Evolutionary conservation across 371 early-diverging fungal genomes (phyloP).

Genomic region (Mucor circinelloides): DNA sequence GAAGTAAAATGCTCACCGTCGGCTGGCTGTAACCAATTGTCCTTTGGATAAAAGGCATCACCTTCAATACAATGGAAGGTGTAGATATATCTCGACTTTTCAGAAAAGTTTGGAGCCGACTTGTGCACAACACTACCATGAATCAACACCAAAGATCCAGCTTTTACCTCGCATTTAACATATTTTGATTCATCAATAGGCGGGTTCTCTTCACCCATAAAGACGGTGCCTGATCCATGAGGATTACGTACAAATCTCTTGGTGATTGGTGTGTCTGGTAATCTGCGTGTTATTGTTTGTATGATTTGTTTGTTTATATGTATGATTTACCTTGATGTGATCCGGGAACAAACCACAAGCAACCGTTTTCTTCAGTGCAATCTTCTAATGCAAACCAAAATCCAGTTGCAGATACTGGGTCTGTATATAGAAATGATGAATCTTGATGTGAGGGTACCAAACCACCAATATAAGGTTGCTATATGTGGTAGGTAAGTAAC

Average conservation of each 20-base stretch:
- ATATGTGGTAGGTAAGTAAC: background rate
- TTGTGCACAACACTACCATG: conserved; percentile 90
- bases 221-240: conserved; percentile 55
- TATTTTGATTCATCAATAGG: conserved; percentile 42
- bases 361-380: conserved; percentile 87
- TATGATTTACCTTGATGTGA: conserved; percentile 74
- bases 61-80: conserved; percentile 95
- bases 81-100: conserved; percentile 84
- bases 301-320: background rate
- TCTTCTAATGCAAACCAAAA: conserved; percentile 96
- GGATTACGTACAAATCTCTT: conserved; percentile 75
- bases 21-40: conserved; percentile 65
- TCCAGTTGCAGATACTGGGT: conserved; percentile 83
- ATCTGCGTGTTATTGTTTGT: background rate
- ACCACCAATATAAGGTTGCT: conserved; percentile 10
- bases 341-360: conserved; percentile 85
- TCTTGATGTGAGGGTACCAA: conserved; percentile 83
- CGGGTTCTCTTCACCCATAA: conserved; percentile 52
- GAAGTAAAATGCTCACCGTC: conserved; percentile 11
- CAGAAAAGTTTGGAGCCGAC: conserved; percentile 79
- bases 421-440: conserved; percentile 89
- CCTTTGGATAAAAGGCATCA: conserved; percentile 56
- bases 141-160: conserved; percentile 78
- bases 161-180: conserved; percentile 42
- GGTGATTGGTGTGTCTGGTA: conserved; percentile 61